A percentile compares a stretch with the other conserved stretches of the same genome.
Evolutionary conservation across 2,329 filamentous ascomycete genomes (phyloP).

Genomic region (Graphiopsis chlorocephala): DNA sequence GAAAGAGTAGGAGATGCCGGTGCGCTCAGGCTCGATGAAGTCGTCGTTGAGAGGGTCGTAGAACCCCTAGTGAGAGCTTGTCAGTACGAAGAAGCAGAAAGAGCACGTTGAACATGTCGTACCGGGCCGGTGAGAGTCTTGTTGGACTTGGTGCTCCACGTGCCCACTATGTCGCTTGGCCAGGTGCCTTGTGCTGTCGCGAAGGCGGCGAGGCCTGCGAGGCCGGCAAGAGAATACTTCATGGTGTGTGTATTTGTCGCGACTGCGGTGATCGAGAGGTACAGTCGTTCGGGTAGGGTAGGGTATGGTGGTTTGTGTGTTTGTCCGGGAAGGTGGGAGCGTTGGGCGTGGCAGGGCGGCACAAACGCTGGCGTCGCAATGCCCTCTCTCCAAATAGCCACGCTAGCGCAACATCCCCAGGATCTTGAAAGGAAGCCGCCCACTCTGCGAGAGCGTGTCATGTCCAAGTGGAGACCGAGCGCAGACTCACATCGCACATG

Average conservation of each 20-base stretch:
- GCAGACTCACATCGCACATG: not conserved
- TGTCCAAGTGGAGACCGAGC: constrained; percentile 1
- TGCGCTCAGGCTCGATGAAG: constrained; percentile 63
- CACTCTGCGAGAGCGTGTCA: not conserved
- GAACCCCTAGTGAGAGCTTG: constrained; percentile 53
- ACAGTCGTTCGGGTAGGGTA: not conserved
- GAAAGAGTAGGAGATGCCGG: constrained; percentile 74
- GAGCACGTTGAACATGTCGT: constrained; percentile 32
- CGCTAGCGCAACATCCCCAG: constrained; percentile 4
- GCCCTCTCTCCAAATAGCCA: not conserved
- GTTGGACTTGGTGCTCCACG: constrained; percentile 69
- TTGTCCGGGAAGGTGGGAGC: not conserved
- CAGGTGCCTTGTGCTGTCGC: constrained; percentile 23
- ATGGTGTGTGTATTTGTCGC: constrained; percentile 21
- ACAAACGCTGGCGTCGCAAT: not conserved
- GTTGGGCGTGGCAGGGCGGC: not conserved
- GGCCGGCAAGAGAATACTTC: constrained; percentile 30
- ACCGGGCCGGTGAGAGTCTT: constrained; percentile 68
- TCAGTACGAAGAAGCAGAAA: not conserved
- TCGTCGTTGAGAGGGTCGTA: constrained; percentile 65
- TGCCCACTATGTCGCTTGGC: constrained; percentile 57
- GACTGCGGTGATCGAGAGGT: not conserved
- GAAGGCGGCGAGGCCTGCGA: constrained; percentile 23
- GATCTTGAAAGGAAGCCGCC: not conserved
- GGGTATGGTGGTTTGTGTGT: not conserved